phyloP scores from a whole-genome alignment of 2,329 filamentous ascomycete species.

The Penicillium sp. region DNA sequence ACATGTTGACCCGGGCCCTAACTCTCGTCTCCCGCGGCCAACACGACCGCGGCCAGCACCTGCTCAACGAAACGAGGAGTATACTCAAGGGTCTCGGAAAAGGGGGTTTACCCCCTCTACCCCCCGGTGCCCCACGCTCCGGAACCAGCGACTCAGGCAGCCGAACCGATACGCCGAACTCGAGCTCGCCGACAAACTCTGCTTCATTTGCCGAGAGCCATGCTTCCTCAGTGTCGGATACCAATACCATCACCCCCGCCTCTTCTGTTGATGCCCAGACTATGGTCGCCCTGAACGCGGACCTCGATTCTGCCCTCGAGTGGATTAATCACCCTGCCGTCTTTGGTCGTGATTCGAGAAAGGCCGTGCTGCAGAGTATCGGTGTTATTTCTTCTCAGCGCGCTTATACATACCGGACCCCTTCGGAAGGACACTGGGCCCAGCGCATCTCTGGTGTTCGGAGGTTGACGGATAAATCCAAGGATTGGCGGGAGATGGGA shows the following conservation, averaged over 20 bases:
- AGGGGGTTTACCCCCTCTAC: constrained; percentile 87
- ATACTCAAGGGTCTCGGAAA: constrained; percentile 97
- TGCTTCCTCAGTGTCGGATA: constrained; percentile 39
- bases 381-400: constrained; percentile 95
- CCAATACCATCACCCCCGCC: constrained; percentile 57
- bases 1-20: constrained; percentile 93
- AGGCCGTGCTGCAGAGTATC: constrained; percentile 94
- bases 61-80: constrained; percentile 89
- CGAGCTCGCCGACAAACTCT: constrained; percentile 41
- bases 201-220: constrained; percentile 39
- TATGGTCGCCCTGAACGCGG: constrained; percentile 84
- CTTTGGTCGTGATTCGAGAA: constrained; percentile 90
- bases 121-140: constrained; percentile 53
- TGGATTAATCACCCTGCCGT: constrained; percentile 98
- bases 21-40: constrained; percentile 89
- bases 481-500: constrained; percentile 88
- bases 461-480: constrained; percentile 77
- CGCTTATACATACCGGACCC: constrained; percentile 89
- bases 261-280: constrained; percentile 82
- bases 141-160: constrained; percentile 48
- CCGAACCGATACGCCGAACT: constrained; percentile 42
- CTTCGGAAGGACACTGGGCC: constrained; percentile 89
- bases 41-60: constrained; percentile 89
- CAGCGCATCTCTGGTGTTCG: constrained; percentile 79
- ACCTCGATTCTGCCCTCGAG: constrained; percentile 87